A percentile compares a stretch with the other conserved stretches of the same genome.
These are phyloP conservation scores for Suillus weaverae DNA, from an alignment of 768 basidiomycete genomes.

Conservation along the genomic window DNA sequence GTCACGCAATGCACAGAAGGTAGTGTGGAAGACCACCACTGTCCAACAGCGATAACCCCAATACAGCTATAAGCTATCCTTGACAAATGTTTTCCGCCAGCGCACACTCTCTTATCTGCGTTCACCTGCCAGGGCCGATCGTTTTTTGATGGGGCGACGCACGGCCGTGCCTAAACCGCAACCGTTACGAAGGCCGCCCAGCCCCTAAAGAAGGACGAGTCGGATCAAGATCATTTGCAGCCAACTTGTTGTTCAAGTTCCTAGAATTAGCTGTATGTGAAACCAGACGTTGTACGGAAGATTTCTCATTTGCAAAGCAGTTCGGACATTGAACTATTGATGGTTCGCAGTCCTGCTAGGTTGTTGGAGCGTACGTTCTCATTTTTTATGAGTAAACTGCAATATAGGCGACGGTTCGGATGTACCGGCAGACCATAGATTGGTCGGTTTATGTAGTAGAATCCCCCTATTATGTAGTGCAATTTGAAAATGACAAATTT, in stretches of 20 bases:
- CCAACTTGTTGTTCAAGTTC: background rate
- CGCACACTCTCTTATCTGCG: background rate
- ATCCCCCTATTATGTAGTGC: background rate
- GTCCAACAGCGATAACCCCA: no score
- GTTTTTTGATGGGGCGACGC: background rate
- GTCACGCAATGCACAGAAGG: background rate
- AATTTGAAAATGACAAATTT: background rate
- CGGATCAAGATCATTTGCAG: background rate
- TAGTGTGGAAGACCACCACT: background rate
- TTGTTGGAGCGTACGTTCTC: background rate
- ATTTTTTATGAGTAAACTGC: background rate
- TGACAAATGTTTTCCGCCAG: background rate
- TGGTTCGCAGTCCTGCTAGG: background rate
- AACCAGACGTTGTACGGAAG: background rate
- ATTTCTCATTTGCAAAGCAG: background rate
- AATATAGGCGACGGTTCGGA: background rate
- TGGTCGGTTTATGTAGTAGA: background rate
- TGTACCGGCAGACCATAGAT: background rate
- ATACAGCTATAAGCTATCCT: background rate
- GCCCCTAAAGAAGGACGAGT: background rate
- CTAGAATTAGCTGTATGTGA: background rate
- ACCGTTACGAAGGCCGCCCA: constrained; percentile 3
- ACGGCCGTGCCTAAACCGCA: background rate
- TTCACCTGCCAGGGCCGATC: background rate
- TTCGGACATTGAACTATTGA: background rate